Percentiles rank a stretch among this genome's conserved stretches.
Conservation (phyloP, 495 filamentous ascomycete genomes). For the Penicillium cataractarum region DNA sequence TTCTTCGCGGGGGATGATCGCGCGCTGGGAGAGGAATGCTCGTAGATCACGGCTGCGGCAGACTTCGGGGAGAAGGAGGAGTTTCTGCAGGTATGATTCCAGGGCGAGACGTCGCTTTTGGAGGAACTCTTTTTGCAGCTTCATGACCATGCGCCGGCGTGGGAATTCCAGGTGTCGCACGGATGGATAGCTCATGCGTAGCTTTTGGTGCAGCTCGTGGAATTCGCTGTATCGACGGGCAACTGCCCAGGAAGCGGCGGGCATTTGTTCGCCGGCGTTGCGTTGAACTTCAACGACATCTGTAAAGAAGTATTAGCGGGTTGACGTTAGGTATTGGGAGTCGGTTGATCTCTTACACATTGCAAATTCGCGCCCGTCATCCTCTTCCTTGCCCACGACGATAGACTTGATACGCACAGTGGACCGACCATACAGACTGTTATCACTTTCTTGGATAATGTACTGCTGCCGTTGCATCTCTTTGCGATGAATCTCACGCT, state of each 20-base stretch:
- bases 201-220: constrained; percentile 88
- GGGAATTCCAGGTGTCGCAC: constrained; percentile 93
- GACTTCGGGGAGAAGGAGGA: constrained; percentile 87
- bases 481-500: constrained; percentile 89
- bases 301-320: constrained; percentile 16
- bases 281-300: constrained; percentile 89
- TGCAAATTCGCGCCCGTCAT: constrained; percentile 92
- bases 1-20: constrained; percentile 63
- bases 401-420: constrained; percentile 87
- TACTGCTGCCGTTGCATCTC: constrained; percentile 97
- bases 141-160: constrained; percentile 88
- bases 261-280: constrained; percentile 87
- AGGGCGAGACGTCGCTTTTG: constrained; percentile 82
- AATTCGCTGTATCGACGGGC: constrained; percentile 93
- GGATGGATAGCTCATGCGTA: constrained; percentile 80
- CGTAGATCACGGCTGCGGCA: constrained; percentile 91
- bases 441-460: constrained; percentile 96
- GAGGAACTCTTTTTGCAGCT: constrained; percentile 91
- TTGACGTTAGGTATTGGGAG: not conserved
- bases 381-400: constrained; percentile 87
- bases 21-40: constrained; percentile 89
- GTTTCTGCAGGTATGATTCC: constrained; percentile 81
- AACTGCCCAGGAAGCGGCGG: constrained; percentile 79
- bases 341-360: constrained; percentile 59
- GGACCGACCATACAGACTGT: constrained; percentile 92